Percentiles rank a stretch among this genome's conserved stretches.
These are phyloP conservation scores for Laguncularia racemosa DNA, from an alignment of 345 rosid species.

Conservation along the genomic window DNA sequence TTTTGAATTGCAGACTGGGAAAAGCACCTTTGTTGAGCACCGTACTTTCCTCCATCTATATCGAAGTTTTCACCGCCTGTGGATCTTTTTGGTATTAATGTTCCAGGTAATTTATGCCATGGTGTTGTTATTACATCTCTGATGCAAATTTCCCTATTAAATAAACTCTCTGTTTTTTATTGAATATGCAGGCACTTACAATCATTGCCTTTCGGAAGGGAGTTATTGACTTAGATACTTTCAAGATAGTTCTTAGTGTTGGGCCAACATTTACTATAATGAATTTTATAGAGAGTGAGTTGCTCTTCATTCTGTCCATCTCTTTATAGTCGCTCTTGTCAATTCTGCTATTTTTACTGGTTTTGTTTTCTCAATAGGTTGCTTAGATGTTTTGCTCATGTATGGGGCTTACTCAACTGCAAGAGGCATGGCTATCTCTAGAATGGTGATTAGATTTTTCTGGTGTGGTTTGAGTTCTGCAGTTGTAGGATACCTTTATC, in stretches of 20 bases:
- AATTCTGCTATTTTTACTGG: not conserved
- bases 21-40: slow-evolving; percentile 95
- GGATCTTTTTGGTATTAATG: slow-evolving; percentile 94
- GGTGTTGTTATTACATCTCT: not conserved
- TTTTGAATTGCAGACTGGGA: slow-evolving; percentile 59
- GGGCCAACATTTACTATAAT: slow-evolving; percentile 87
- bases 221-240: slow-evolving; percentile 46
- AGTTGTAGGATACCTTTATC: slow-evolving; percentile 59
- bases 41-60: slow-evolving; percentile 93
- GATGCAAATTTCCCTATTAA: slow-evolving; percentile 3
- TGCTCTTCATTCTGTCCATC: slow-evolving; percentile 1
- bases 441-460: slow-evolving; percentile 78
- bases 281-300: slow-evolving; percentile 82
- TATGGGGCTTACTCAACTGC: slow-evolving; percentile 87
- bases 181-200: slow-evolving; percentile 55
- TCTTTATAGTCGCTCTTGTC: not conserved
- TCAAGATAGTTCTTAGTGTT: slow-evolving; percentile 70
- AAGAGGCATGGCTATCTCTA: slow-evolving; percentile 97
- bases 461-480: slow-evolving; percentile 78
- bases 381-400: slow-evolving; percentile 85
- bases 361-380: slow-evolving; percentile 32
- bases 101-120: slow-evolving; percentile 58
- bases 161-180: slow-evolving; percentile 7
- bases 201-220: slow-evolving; percentile 78
- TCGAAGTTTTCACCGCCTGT: slow-evolving; percentile 88